Percentiles rank a stretch among this genome's conserved stretches.
phyloP scores from a whole-genome alignment of 176 grass and related monocot species.

The Bromus sterilis region DNA sequence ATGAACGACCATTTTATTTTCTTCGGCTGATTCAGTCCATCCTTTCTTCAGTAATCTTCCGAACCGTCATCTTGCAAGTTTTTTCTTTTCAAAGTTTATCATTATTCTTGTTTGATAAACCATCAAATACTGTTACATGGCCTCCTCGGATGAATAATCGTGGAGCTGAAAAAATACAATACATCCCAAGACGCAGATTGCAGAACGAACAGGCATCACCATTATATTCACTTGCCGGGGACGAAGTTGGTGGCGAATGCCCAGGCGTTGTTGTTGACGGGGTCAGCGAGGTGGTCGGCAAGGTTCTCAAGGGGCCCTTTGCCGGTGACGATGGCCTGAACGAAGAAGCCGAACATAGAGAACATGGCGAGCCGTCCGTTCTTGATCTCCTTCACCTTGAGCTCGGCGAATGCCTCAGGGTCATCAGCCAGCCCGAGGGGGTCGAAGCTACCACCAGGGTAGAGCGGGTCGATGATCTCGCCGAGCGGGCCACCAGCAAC shows the following conservation, averaged over 20 bases:
- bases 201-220: too few species aligned
- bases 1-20: too few species aligned
- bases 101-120: too few species aligned
- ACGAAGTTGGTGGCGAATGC: slow-evolving; percentile 35
- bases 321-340: slow-evolving; percentile 35
- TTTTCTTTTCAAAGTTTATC: too few species aligned
- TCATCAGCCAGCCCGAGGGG: slow-evolving; percentile 21
- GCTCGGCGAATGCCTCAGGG: slow-evolving; percentile 19
- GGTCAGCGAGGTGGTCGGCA: slow-evolving; percentile 34
- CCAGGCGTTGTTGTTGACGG: not conserved
- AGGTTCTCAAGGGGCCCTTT: slow-evolving; percentile 31
- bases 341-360: slow-evolving; percentile 41
- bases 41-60: too few species aligned
- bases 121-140: too few species aligned
- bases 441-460: slow-evolving; percentile 24
- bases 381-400: slow-evolving; percentile 39
- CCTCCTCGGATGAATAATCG: not conserved
- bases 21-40: too few species aligned
- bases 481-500: slow-evolving; percentile 1
- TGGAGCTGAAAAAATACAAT: not conserved
- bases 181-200: too few species aligned
- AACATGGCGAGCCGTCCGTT: slow-evolving; percentile 37
- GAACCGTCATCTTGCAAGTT: too few species aligned
- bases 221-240: slow-evolving; percentile 11
- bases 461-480: slow-evolving; percentile 19